phyloP scores from a whole-genome alignment of 352 stramenopile species.

The Blastocystis sp. region DNA sequence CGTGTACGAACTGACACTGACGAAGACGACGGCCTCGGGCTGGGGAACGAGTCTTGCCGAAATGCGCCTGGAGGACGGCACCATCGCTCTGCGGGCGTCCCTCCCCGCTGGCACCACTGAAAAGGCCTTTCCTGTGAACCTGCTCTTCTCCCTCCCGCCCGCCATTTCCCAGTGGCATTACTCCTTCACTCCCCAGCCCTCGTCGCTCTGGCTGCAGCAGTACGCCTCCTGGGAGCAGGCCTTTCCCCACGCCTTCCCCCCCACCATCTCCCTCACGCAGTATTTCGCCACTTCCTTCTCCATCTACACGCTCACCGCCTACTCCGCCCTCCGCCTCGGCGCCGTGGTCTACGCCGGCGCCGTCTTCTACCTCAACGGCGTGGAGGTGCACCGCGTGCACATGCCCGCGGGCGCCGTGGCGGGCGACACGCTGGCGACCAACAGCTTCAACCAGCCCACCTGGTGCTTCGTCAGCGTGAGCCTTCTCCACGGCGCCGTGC shows the following conservation, averaged over 20 bases:
- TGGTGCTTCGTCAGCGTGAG: neutral
- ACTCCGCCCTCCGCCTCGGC: neutral
- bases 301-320: neutral
- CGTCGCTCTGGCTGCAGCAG: neutral
- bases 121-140: neutral
- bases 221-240: neutral
- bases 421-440: neutral
- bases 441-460: neutral
- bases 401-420: neutral
- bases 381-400: slow-evolving; percentile 16
- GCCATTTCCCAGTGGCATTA: neutral
- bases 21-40: neutral
- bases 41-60: neutral
- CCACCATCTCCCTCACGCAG: neutral
- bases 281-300: neutral
- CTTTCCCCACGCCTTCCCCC: neutral
- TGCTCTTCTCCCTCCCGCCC: neutral
- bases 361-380: slow-evolving; percentile 52
- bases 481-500: neutral
- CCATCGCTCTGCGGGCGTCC: neutral
- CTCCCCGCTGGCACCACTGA: neutral
- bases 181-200: neutral
- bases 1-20: neutral
- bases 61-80: neutral
- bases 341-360: slow-evolving; percentile 25